These are phyloP conservation scores for Bipolaris sorokiniana DNA, from an alignment of 2,329 filamentous ascomycete genomes.

Conservation along the genomic window DNA sequence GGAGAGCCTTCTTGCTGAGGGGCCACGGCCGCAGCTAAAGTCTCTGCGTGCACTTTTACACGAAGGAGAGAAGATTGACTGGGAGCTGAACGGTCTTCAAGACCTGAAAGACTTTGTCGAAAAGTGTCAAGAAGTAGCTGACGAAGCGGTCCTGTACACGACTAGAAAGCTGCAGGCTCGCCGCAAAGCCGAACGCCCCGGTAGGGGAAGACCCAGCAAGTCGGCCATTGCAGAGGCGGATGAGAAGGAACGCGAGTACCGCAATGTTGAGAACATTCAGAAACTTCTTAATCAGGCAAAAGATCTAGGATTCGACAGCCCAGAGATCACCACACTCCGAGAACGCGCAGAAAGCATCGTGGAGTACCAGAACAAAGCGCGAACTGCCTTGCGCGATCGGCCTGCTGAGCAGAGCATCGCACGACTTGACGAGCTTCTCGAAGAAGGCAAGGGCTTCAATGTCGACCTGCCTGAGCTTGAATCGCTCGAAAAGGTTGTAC, in stretches of 20 bases:
- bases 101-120: slow-evolving; percentile 89
- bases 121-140: slow-evolving; percentile 96
- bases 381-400: slow-evolving; percentile 68
- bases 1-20: slow-evolving; percentile 81
- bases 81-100: slow-evolving; percentile 80
- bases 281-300: slow-evolving; percentile 84
- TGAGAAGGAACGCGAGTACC: slow-evolving; percentile 80
- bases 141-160: slow-evolving; percentile 94
- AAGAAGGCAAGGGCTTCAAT: slow-evolving; percentile 86
- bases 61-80: slow-evolving; percentile 96
- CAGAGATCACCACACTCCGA: slow-evolving; percentile 83
- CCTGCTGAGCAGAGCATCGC: slow-evolving; percentile 60
- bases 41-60: slow-evolving; percentile 80
- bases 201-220: slow-evolving; percentile 73
- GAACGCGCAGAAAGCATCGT: slow-evolving; percentile 86
- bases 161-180: slow-evolving; percentile 97
- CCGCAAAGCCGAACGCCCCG: slow-evolving; percentile 89
- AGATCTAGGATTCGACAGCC: slow-evolving; percentile 88
- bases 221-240: slow-evolving; percentile 73
- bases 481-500: slow-evolving; percentile 76
- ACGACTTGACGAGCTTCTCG: slow-evolving; percentile 88
- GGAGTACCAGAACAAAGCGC: slow-evolving; percentile 79
- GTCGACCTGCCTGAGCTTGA: slow-evolving; percentile 91
- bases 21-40: slow-evolving; percentile 84
- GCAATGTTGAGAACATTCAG: slow-evolving; percentile 87